phyloP scores from a whole-genome alignment of 352 stramenopile genomes.

The Globisporangium apiculatum region DNA sequence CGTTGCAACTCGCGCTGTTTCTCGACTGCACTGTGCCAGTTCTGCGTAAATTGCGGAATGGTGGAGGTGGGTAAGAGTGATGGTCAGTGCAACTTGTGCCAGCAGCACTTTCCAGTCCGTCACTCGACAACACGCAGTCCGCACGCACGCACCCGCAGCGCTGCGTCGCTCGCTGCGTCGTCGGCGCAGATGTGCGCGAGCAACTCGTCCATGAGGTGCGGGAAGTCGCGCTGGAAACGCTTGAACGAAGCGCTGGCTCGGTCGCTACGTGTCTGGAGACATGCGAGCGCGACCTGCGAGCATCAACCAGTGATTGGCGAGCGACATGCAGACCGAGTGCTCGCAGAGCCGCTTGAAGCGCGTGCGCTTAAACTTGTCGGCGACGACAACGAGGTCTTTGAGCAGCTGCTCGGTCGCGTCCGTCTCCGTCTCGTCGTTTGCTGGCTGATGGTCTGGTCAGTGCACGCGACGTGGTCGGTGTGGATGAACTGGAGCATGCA shows the following conservation, averaged over 20 bases:
- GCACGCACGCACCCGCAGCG: slow-evolving; percentile 20
- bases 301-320: slow-evolving; percentile 19
- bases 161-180: slow-evolving; percentile 19
- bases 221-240: slow-evolving; percentile 24
- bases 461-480: slow-evolving; percentile 28
- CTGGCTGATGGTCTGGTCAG: too few species aligned
- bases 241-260: slow-evolving; percentile 19
- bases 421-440: not conserved
- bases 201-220: slow-evolving; percentile 38
- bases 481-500: slow-evolving; percentile 75
- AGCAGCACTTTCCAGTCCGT: too few species aligned
- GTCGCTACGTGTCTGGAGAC: slow-evolving; percentile 12
- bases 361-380: slow-evolving; percentile 62
- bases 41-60: not conserved
- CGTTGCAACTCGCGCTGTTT: slow-evolving; percentile 16
- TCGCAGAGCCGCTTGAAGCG: slow-evolving; percentile 67
- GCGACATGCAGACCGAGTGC: slow-evolving; percentile 32
- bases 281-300: slow-evolving; percentile 14
- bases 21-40: slow-evolving; percentile 39
- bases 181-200: slow-evolving; percentile 23
- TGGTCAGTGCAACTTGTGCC: too few species aligned
- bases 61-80: too few species aligned
- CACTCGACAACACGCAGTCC: too few species aligned
- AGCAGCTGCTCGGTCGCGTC: slow-evolving; percentile 34
- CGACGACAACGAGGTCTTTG: slow-evolving; percentile 41